Conservation (phyloP, 164 flowering plant genomes). For the Buxus sempervirens region DNA sequence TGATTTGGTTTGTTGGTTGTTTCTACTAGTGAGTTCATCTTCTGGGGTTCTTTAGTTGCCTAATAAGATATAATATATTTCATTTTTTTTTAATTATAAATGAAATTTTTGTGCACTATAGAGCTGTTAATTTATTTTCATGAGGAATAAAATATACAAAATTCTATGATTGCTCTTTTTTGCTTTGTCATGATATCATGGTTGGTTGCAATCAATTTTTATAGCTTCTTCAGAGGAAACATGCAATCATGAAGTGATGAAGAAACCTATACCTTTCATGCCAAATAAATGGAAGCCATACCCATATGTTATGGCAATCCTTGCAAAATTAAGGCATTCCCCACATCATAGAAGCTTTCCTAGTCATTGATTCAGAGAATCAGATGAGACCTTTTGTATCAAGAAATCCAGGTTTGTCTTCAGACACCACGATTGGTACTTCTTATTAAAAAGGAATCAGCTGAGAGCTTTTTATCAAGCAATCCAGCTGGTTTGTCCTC, state of each 20-base stretch:
- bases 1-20: constrained; percentile 8
- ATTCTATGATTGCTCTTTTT: constrained; percentile 3
- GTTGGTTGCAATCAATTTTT: constrained; percentile 2
- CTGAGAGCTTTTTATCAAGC: too few species aligned
- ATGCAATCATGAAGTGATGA: too few species aligned
- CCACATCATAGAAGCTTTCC: background rate
- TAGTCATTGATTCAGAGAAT: too few species aligned
- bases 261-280: background rate
- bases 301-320: too few species aligned
- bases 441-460: too few species aligned
- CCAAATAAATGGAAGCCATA: background rate
- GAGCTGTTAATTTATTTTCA: too few species aligned
- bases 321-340: too few species aligned
- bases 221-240: background rate
- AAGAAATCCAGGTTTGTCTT: too few species aligned
- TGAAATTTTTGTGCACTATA: constrained; percentile 9
- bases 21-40: background rate
- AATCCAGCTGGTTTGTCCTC: too few species aligned
- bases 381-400: too few species aligned
- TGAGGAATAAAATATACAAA: constrained; percentile 7
- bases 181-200: background rate
- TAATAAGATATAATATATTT: constrained; percentile 3
- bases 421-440: too few species aligned
- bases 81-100: constrained; percentile 1
- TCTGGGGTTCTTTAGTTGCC: constrained; percentile 10